Percentiles rank a stretch among this genome's conserved stretches.
phyloP scores from a whole-genome alignment of 2,329 filamentous ascomycete species.

The Arthrobotrys iridis region DNA sequence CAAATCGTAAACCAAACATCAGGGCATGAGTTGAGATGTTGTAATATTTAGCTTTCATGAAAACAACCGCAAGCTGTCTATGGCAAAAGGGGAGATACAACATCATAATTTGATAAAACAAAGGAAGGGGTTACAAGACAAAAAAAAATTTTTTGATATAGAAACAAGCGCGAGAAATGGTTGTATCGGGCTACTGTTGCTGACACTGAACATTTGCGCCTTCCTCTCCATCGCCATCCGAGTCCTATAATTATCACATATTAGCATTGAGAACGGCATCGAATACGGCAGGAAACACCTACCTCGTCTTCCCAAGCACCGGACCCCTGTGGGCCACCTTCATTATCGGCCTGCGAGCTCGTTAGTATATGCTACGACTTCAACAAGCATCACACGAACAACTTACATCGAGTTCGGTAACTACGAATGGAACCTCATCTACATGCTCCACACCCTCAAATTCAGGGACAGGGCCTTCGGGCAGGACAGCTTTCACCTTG shows the following conservation, averaged over 20 bases:
- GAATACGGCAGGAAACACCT: slow-evolving; percentile 31
- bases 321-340: slow-evolving; percentile 62
- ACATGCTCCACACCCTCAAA: slow-evolving; percentile 75
- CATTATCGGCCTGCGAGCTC: slow-evolving; percentile 62
- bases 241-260: slow-evolving; percentile 72
- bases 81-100: neutral
- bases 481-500: slow-evolving; percentile 78
- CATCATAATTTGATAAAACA: neutral
- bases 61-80: neutral
- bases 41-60: slow-evolving; percentile 8
- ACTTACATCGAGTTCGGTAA: slow-evolving; percentile 80
- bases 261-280: slow-evolving; percentile 62
- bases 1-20: neutral
- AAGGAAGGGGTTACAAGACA: neutral
- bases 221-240: slow-evolving; percentile 73
- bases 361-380: slow-evolving; percentile 5
- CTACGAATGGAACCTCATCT: slow-evolving; percentile 87
- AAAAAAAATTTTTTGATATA: neutral
- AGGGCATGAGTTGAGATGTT: slow-evolving; percentile 28
- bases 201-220: slow-evolving; percentile 75
- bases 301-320: slow-evolving; percentile 65
- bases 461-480: slow-evolving; percentile 68
- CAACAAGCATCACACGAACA: neutral
- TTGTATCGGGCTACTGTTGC: slow-evolving; percentile 69
- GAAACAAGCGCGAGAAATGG: neutral